Percentiles rank a stretch among this genome's conserved stretches.
Evolutionary conservation across 306 rosid genomes (phyloP).

Genomic region (Cotoneaster glaucophyllus): DNA sequence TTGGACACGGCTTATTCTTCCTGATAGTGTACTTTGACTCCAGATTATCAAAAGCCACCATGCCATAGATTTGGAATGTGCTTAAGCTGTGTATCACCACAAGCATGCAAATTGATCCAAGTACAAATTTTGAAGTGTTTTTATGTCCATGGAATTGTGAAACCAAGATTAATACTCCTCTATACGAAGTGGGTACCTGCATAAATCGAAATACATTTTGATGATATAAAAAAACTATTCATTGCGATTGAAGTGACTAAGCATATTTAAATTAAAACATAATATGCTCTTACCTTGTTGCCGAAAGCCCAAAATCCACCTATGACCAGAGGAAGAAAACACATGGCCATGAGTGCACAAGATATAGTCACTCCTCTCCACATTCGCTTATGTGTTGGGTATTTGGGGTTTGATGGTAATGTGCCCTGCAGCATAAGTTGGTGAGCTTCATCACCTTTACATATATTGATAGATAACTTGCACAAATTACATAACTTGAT

Average conservation of each 20-base stretch:
- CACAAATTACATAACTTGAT: too few species aligned
- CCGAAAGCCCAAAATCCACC: slow-evolving; percentile 72
- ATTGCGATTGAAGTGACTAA: background rate
- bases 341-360: slow-evolving; percentile 27
- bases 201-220: background rate
- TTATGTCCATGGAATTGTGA: slow-evolving; percentile 24
- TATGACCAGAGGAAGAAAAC: slow-evolving; percentile 44
- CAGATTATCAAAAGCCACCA: slow-evolving; percentile 58
- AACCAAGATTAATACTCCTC: slow-evolving; percentile 7
- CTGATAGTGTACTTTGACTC: slow-evolving; percentile 35
- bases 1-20: slow-evolving; percentile 37
- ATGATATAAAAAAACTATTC: background rate
- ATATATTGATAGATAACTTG: too few species aligned
- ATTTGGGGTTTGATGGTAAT: background rate
- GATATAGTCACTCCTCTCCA: slow-evolving; percentile 40
- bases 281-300: slow-evolving; percentile 25
- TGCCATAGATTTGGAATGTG: slow-evolving; percentile 56
- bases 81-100: slow-evolving; percentile 33
- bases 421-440: too few species aligned
- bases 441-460: too few species aligned
- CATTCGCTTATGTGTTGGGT: slow-evolving; percentile 34
- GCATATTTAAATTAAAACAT: background rate
- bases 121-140: slow-evolving; percentile 25
- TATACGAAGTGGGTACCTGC: background rate
- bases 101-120: slow-evolving; percentile 35